These are phyloP conservation scores for Acer yangbiense DNA, from an alignment of 345 rosid species.

Conservation along the genomic window DNA sequence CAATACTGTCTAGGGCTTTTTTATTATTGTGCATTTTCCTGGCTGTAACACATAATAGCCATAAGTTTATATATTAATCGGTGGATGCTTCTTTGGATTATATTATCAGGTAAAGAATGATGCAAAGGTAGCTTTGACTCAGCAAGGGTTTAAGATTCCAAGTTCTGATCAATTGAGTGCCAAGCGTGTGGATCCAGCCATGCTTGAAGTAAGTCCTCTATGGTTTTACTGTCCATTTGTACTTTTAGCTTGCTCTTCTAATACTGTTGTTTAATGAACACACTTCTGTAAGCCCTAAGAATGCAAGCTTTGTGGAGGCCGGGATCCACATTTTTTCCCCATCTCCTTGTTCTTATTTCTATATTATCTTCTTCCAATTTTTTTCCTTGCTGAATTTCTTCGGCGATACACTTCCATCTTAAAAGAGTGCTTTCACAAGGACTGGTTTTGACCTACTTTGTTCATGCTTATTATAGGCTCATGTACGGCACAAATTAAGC, in stretches of 20 bases:
- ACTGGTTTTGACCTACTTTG: neutral
- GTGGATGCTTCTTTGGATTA: slow-evolving; percentile 6
- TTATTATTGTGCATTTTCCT: neutral
- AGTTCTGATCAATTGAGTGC: slow-evolving; percentile 69
- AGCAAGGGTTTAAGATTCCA: slow-evolving; percentile 82
- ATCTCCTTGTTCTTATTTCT: neutral
- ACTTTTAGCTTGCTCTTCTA: neutral
- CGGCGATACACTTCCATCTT: neutral
- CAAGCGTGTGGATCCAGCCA: slow-evolving; percentile 86
- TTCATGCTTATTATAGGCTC: slow-evolving; percentile 56
- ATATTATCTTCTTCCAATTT: neutral
- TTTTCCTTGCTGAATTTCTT: neutral
- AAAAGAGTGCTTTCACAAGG: neutral
- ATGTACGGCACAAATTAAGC: slow-evolving; percentile 67
- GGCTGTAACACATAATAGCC: neutral
- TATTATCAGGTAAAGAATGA: slow-evolving; percentile 67
- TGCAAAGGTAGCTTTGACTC: slow-evolving; percentile 61
- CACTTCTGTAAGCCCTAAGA: neutral
- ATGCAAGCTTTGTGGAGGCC: neutral
- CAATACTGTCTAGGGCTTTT: neutral
- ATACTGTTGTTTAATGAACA: neutral
- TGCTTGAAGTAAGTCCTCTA: slow-evolving; percentile 73
- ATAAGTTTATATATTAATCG: slow-evolving; percentile 4
- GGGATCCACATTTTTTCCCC: neutral
- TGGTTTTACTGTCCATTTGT: slow-evolving; percentile 13